phyloP scores from a whole-genome alignment of 176 grass and related monocot species.

The Bolboschoenus planiculmis region DNA sequence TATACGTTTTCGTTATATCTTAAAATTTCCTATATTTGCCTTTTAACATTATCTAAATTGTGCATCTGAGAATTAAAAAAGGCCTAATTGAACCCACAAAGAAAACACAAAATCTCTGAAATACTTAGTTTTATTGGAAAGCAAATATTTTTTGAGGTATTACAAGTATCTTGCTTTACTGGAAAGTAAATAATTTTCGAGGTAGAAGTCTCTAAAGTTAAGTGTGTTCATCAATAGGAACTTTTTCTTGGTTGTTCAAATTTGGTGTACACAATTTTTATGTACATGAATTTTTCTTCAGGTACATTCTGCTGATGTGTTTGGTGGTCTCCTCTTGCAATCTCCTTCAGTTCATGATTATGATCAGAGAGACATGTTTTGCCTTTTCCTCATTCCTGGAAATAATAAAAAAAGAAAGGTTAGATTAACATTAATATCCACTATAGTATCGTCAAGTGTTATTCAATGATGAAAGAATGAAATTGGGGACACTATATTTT shows the following conservation, averaged over 20 bases:
- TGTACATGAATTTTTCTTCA: constrained; percentile 23
- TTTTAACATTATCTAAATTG: neutral
- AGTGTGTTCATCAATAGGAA: neutral
- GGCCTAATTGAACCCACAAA: neutral
- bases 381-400: constrained; percentile 81
- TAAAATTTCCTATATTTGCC: neutral
- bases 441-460: neutral
- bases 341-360: constrained; percentile 57
- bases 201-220: constrained; percentile 19
- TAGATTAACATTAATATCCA: neutral
- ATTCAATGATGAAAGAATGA: constrained; percentile 3
- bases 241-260: neutral
- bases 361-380: constrained; percentile 86
- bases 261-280: constrained; percentile 13
- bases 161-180: neutral
- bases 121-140: neutral
- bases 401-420: constrained; percentile 56
- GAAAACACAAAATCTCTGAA: neutral
- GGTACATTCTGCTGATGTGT: constrained; percentile 69
- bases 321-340: constrained; percentile 76
- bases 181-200: neutral
- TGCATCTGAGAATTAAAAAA: neutral
- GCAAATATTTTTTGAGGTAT: neutral
- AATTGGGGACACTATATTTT: neutral
- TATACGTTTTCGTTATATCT: neutral